Evolutionary conservation across 1,139 yeast genomes (phyloP), one percentile per base, ranked within the genome.

Genomic region (Candida frijolesensis): DNA sequence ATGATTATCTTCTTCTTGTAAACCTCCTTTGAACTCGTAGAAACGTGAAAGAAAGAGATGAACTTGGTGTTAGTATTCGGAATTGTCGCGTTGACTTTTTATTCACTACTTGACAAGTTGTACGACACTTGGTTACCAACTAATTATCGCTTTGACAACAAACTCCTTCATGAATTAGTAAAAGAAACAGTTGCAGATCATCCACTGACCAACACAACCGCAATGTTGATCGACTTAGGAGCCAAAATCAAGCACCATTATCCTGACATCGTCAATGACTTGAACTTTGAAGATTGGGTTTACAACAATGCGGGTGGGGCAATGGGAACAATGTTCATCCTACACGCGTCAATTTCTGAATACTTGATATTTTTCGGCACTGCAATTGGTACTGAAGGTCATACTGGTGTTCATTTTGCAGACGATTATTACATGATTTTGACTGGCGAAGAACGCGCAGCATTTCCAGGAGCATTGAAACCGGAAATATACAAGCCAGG

Each of bases 301-400:
- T 92, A 85, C 81, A 94, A 92, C 79, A 91, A 90, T 62, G 98
- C 98, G 8, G 99, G 99, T 50, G 96, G 96, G 59, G 98, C 98
- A 50, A 94, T 94, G 99, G 99, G 99, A 30, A 83, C 91, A 52
- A 92, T 94, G 97, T 81, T 89, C 61, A 89, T 94, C 55, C 75
- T 94, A 58, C 99, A 94, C 67, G 97, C 98, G 12, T 92, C 98
- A n/a, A 77, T 94, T 61, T 77, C 94, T 7, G 99, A 94, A 70
- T 94, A 94, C 66, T 74, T 94, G 67, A 92, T 91, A 62, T 78
- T 90, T 64, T 90, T 90, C 58, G 97, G 97, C 49, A 78, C 94
- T 41, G 87, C 96, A 4, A 79, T 86, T 9, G 98, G 98, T 40
- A 90, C 96, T 10, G 97, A 90, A 67, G 99, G 99, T 48, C 99